Evolutionary conservation across 2,329 filamentous ascomycete species (phyloP), one percentile per base, ranked within the genome.

Genomic region (Aspergillus aculeatus): DNA sequence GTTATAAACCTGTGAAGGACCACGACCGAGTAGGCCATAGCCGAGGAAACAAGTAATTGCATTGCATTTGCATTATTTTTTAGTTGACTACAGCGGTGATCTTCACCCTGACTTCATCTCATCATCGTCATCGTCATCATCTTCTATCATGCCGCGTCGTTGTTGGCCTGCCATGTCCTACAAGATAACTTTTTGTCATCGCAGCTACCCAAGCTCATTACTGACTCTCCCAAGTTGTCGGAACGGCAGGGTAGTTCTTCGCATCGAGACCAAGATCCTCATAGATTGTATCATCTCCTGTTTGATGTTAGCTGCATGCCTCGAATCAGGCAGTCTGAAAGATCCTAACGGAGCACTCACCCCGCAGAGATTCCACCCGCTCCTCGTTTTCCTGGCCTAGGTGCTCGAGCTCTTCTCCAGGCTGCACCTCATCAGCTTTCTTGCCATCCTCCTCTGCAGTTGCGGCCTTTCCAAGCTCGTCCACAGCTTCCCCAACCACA

Each of bases 361-460:
- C 84, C 65, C 81, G 75, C 12, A 88, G 75, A 65, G 84, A 75
- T 69, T 83, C 80, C 72, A 92, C 86, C 6, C 90, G 82, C 59
- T 87, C 77, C 62, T 88, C 81, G 66, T 95, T 90, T 71, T 94
- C 90, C 12, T 89, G 82, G 72, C 92, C 90, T 2, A 96, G 77
- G 71, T 88, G 85, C 71, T 92, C 86, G 50, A 96, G 73, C 66
- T 91, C 89, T 64, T 91, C 86, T n/a, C 81, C 77, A 0, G 89
- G 87, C 2, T 86, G 83, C 63, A 87, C 84, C 67, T 88, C 86
- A 16, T 80, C 80, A 5, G 80, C 71, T 63, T 84, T 79, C 67
- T 88, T 79, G 6, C 60, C 64, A n/a, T 68, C 69, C 9, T 64
- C 48, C 49, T 76, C 71, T n/a, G 73, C 69, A 32, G 66, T 69